phyloP scores from a whole-genome alignment of 345 rosid species.

The Sisymbrium irio region DNA sequence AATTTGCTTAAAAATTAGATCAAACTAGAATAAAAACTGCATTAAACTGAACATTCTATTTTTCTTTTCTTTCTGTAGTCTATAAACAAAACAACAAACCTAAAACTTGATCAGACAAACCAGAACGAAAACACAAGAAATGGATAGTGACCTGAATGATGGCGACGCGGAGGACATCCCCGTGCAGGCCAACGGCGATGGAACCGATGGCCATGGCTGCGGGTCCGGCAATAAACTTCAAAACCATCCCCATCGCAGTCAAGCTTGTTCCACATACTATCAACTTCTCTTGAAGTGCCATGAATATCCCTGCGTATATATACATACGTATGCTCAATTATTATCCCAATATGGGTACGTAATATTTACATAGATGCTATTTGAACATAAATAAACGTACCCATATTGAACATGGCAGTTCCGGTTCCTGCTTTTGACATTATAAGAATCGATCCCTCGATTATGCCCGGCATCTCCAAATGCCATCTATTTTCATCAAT shows the following conservation, averaged over 20 bases:
- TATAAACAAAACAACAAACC: background rate
- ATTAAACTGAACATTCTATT: background rate
- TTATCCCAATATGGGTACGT: background rate
- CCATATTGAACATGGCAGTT: slow-evolving; percentile 96
- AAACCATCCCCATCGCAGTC: slow-evolving; percentile 53
- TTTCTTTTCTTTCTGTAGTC: background rate
- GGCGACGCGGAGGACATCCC: slow-evolving; percentile 67
- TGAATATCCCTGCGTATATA: slow-evolving; percentile 66
- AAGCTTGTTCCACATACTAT: slow-evolving; percentile 65
- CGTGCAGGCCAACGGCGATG: slow-evolving; percentile 61
- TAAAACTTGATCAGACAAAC: background rate
- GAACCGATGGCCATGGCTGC: slow-evolving; percentile 72
- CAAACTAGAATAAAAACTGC: background rate
- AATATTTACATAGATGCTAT: background rate
- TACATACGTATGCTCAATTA: background rate
- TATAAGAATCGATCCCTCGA: slow-evolving; percentile 69
- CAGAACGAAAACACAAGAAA: background rate
- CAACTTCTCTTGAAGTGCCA: slow-evolving; percentile 74
- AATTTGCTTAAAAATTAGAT: background rate
- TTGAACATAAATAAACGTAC: slow-evolving; percentile 35
- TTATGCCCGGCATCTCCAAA: slow-evolving; percentile 70
- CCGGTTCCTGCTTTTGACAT: slow-evolving; percentile 93
- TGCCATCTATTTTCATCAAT: slow-evolving; percentile 54
- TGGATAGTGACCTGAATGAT: slow-evolving; percentile 56
- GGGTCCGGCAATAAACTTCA: slow-evolving; percentile 69